These are phyloP conservation scores for Leccinum broughii DNA, from an alignment of 768 basidiomycete species.

Conservation along the genomic window DNA sequence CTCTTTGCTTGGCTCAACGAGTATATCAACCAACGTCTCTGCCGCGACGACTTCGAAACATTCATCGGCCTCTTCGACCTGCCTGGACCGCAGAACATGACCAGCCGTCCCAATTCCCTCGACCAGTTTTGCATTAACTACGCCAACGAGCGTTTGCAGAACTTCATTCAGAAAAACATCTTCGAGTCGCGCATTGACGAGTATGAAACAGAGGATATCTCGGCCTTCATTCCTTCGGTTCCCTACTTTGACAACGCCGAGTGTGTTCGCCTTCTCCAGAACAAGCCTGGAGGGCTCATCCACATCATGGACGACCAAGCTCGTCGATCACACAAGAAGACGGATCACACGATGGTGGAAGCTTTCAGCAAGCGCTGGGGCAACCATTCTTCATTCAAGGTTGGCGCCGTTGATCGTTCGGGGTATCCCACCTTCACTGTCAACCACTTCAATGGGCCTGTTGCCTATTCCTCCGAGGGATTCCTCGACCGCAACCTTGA, in stretches of 20 bases:
- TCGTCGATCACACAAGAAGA: too few species aligned
- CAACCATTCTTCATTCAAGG: constrained; percentile 90
- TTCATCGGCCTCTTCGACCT: constrained; percentile 96
- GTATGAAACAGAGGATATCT: constrained; percentile 80
- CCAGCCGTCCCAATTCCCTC: constrained; percentile 84
- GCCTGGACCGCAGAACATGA: constrained; percentile 90
- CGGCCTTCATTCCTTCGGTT: constrained; percentile 63
- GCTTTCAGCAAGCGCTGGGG: constrained; percentile 88
- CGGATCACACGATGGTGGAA: too few species aligned
- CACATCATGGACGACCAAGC: too few species aligned
- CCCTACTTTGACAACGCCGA: constrained; percentile 92
- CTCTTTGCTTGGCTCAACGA: constrained; percentile 97
- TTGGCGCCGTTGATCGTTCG: constrained; percentile 69
- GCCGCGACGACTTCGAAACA: constrained; percentile 88
- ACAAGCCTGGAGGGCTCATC: constrained; percentile 25
- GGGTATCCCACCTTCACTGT: constrained; percentile 88
- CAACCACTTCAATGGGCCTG: constrained; percentile 88
- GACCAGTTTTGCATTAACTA: constrained; percentile 98
- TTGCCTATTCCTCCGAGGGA: constrained; percentile 87
- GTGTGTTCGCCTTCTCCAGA: constrained; percentile 82
- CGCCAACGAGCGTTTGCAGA: constrained; percentile 88
- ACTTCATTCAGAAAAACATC: constrained; percentile 75
- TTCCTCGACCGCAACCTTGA: constrained; percentile 91
- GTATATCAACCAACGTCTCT: constrained; percentile 92
- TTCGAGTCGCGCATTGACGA: constrained; percentile 84